Evolutionary conservation across 2,329 filamentous ascomycete genomes (phyloP).

Genomic region (Ceratocystis ficicola): DNA sequence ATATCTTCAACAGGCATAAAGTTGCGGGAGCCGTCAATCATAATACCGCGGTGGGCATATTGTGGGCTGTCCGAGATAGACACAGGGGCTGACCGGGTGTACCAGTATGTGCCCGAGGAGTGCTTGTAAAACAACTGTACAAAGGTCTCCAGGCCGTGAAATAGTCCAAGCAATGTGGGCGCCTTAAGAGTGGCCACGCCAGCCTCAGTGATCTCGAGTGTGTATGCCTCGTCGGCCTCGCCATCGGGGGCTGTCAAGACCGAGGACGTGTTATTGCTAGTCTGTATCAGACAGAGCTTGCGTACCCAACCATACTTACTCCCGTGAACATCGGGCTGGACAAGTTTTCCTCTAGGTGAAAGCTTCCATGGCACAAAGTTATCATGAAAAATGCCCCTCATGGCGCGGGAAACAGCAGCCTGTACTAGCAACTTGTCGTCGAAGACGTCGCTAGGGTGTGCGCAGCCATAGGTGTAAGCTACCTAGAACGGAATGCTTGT

Average conservation of each 20-base stretch:
- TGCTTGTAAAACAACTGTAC: slow-evolving; percentile 68
- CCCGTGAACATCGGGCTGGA: slow-evolving; percentile 45
- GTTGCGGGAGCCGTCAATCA: slow-evolving; percentile 65
- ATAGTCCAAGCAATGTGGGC: slow-evolving; percentile 53
- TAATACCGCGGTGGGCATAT: slow-evolving; percentile 65
- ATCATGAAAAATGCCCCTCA: slow-evolving; percentile 52
- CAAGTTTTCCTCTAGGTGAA: slow-evolving; percentile 48
- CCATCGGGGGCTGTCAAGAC: slow-evolving; percentile 50
- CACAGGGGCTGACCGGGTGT: slow-evolving; percentile 61
- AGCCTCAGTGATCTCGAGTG: slow-evolving; percentile 44
- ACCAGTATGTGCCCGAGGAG: slow-evolving; percentile 44
- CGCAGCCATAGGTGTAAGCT: slow-evolving; percentile 36
- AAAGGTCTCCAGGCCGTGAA: slow-evolving; percentile 64
- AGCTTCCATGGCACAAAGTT: slow-evolving; percentile 72
- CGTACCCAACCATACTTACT: slow-evolving; percentile 35
- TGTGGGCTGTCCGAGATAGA: slow-evolving; percentile 59
- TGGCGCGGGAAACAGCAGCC: slow-evolving; percentile 46
- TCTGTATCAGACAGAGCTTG: slow-evolving; percentile 51
- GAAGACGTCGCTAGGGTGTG: slow-evolving; percentile 32
- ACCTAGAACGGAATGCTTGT: slow-evolving; percentile 31
- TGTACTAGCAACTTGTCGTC: slow-evolving; percentile 44
- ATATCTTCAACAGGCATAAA: slow-evolving; percentile 58
- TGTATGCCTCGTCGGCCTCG: slow-evolving; percentile 65
- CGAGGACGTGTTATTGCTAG: slow-evolving; percentile 38
- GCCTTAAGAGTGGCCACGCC: slow-evolving; percentile 54